Percentiles rank a stretch among this genome's conserved stretches.
Conservation (phyloP, 2,329 filamentous ascomycete genomes). For the Penicillium sp. region DNA sequence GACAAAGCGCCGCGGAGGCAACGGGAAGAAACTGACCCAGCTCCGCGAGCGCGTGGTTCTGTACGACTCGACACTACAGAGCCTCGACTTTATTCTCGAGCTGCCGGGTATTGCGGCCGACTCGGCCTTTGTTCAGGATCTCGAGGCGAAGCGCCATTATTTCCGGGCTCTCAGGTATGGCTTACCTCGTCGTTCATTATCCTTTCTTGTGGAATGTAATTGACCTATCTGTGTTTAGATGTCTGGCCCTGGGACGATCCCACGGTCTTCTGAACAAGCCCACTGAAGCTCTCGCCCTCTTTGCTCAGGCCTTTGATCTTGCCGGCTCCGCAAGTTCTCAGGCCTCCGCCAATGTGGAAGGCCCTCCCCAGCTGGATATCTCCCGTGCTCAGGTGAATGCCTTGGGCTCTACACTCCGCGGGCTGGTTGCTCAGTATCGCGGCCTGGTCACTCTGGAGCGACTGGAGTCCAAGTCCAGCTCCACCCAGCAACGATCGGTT, state of each 20-base stretch:
- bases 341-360: conserved; percentile 37
- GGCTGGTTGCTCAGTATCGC: conserved; percentile 72
- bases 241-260: conserved; percentile 77
- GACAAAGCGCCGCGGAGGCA: conserved; percentile 58
- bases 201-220: conserved; percentile 9
- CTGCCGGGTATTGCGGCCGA: conserved; percentile 87
- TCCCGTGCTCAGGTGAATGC: conserved; percentile 53
- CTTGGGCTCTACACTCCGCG: conserved; percentile 59
- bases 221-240: conserved; percentile 46
- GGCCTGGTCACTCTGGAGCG: conserved; percentile 79
- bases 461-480: conserved; percentile 46
- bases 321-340: conserved; percentile 48
- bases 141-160: conserved; percentile 74
- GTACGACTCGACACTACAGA: conserved; percentile 87
- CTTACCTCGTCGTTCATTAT: background rate
- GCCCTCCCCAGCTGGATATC: conserved; percentile 65
- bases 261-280: conserved; percentile 68
- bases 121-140: conserved; percentile 64
- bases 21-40: conserved; percentile 69
- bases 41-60: conserved; percentile 82
- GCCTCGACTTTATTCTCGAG: conserved; percentile 82
- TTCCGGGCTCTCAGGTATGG: conserved; percentile 81
- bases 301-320: conserved; percentile 65
- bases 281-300: conserved; percentile 78
- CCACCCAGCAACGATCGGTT: conserved; percentile 51